Evolutionary conservation across 2,329 filamentous ascomycete species (phyloP).

Genomic region (Massarina eburnea): DNA sequence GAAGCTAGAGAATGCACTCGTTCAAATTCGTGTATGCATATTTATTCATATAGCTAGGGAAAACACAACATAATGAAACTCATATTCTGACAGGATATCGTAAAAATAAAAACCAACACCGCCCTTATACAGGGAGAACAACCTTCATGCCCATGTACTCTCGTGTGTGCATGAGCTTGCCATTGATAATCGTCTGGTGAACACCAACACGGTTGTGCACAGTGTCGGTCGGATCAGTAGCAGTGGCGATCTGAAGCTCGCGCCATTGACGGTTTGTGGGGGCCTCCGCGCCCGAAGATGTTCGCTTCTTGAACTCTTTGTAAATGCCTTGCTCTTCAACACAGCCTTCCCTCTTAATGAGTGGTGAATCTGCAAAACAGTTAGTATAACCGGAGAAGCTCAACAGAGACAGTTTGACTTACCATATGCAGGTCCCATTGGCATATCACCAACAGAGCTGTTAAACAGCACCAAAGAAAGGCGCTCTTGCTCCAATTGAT

Average conservation of each 20-base stretch:
- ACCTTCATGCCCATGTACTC: slow-evolving; percentile 29
- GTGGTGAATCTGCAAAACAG: slow-evolving; percentile 16
- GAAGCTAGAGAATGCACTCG: too few relatives aligned
- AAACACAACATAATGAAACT: too few relatives aligned
- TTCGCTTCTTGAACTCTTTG: slow-evolving; percentile 24
- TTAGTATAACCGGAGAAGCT: background rate
- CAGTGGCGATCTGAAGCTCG: slow-evolving; percentile 24
- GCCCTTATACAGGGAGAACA: slow-evolving; percentile 20
- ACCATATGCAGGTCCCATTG: slow-evolving; percentile 22
- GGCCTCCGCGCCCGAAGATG: slow-evolving; percentile 13
- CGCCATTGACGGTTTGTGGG: slow-evolving; percentile 26
- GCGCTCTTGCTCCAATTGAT: slow-evolving; percentile 43
- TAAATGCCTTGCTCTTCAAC: slow-evolving; percentile 25
- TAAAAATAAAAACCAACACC: too few relatives aligned
- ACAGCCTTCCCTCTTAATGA: slow-evolving; percentile 24
- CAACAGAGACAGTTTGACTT: background rate
- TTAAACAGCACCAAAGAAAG: slow-evolving; percentile 24
- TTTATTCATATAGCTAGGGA: too few relatives aligned
- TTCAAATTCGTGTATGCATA: too few relatives aligned
- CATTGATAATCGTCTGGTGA: slow-evolving; percentile 22
- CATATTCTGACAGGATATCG: too few relatives aligned
- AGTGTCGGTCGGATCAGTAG: slow-evolving; percentile 25
- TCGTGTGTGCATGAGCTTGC: slow-evolving; percentile 23
- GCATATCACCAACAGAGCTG: slow-evolving; percentile 22
- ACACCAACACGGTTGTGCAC: slow-evolving; percentile 24